These are phyloP conservation scores for Grosmannia clavigera DNA, from an alignment of 2,329 filamentous ascomycete species.

Conservation along the genomic window DNA sequence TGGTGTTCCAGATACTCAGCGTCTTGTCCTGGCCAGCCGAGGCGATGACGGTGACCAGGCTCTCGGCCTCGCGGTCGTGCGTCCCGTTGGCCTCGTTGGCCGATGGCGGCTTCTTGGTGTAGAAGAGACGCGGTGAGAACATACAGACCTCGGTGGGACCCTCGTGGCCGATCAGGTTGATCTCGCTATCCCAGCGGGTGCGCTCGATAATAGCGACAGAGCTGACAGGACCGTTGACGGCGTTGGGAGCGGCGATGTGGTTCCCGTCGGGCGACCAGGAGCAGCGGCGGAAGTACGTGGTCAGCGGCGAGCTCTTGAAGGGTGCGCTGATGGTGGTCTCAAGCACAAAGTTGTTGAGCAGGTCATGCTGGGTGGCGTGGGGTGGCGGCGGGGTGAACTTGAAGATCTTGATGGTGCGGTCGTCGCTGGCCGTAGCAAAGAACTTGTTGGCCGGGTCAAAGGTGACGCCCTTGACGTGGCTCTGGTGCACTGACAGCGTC, in stretches of 20 bases:
- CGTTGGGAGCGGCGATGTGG: slow-evolving; percentile 93
- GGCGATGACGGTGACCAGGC: slow-evolving; percentile 79
- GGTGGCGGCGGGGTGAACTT: slow-evolving; percentile 83
- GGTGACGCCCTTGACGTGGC: slow-evolving; percentile 96
- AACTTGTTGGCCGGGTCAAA: slow-evolving; percentile 99
- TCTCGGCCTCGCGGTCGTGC: slow-evolving; percentile 13
- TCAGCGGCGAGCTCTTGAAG: slow-evolving; percentile 83
- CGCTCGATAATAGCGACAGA: slow-evolving; percentile 94
- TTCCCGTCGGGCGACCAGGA: slow-evolving; percentile 97
- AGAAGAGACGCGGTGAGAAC: slow-evolving; percentile 86
- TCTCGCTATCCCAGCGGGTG: slow-evolving; percentile 87
- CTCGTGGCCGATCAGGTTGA: slow-evolving; percentile 94
- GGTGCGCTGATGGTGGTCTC: slow-evolving; percentile 83
- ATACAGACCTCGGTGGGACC: slow-evolving; percentile 94
- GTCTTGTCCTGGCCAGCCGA: slow-evolving; percentile 96
- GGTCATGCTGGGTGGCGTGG: slow-evolving; percentile 87
- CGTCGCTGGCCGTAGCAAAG: slow-evolving; percentile 95
- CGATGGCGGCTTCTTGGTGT: slow-evolving; percentile 53
- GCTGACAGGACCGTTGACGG: slow-evolving; percentile 92
- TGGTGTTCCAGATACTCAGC: slow-evolving; percentile 94
- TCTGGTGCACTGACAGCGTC: slow-evolving; percentile 83
- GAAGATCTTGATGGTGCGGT: slow-evolving; percentile 93
- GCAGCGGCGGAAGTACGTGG: slow-evolving; percentile 90
- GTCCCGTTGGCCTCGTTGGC: slow-evolving; percentile 32
- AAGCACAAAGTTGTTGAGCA: slow-evolving; percentile 90